These are phyloP conservation scores for Karstenula rhodostoma DNA, from an alignment of 2,329 filamentous ascomycete species.

Conservation along the genomic window DNA sequence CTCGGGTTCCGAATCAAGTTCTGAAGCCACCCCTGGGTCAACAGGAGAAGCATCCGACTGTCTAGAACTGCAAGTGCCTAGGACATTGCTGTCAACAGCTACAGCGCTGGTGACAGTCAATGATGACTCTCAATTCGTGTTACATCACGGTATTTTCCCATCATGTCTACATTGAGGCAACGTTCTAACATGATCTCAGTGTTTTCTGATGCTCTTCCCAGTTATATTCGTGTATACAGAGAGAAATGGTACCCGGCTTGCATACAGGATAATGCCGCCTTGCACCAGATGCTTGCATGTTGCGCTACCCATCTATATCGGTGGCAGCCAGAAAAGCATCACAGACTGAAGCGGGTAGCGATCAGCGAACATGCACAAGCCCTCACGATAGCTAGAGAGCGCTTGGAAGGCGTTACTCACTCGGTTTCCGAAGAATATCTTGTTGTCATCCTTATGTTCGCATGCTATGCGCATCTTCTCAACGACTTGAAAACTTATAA, in stretches of 20 bases:
- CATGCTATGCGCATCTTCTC: not conserved
- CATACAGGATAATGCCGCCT: not conserved
- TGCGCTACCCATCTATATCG: not conserved
- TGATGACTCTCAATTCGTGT: not conserved
- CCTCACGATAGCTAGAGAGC: not conserved
- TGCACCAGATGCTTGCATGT: not conserved
- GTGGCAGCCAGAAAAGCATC: not conserved
- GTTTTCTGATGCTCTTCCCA: not conserved
- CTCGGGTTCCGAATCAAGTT: not conserved
- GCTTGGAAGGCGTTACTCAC: not conserved
- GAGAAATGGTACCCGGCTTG: not conserved
- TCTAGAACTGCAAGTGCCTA: not conserved
- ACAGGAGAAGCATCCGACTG: not conserved
- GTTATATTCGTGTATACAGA: not conserved
- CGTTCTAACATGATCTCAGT: not conserved
- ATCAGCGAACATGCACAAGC: not conserved
- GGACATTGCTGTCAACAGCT: not conserved
- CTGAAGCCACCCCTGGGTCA: not conserved
- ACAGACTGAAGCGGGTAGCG: not conserved
- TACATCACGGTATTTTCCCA: not conserved
- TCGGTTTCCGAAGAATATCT: not conserved
- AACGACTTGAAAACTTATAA: not conserved
- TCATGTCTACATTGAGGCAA: not conserved
- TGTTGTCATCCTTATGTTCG: not conserved
- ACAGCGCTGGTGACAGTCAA: not conserved